Evolutionary conservation across 2,329 filamentous ascomycete genomes (phyloP).

Genomic region (Tolypocladium sp.): DNA sequence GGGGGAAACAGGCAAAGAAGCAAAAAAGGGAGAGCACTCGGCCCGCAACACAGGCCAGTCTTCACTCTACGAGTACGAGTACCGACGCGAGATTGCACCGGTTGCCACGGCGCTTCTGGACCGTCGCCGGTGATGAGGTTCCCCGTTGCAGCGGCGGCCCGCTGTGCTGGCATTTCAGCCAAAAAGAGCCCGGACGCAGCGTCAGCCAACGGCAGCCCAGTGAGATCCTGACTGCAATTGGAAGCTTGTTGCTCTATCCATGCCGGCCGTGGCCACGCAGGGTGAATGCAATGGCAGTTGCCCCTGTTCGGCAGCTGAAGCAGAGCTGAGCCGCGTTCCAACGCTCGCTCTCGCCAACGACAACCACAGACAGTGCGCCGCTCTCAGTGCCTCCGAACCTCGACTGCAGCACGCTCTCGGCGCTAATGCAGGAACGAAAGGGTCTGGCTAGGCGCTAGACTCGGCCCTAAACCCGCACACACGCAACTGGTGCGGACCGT

Average conservation of each 20-base stretch:
- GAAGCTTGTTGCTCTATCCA: not conserved
- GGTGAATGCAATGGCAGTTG: not conserved
- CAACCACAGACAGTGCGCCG: not conserved
- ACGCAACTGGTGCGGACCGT: not conserved
- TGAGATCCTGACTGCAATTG: not conserved
- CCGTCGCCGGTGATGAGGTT: not conserved
- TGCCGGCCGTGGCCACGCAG: not conserved
- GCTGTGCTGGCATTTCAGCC: not conserved
- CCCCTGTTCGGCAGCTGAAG: not conserved
- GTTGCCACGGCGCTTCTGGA: not conserved
- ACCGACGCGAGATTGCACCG: not conserved
- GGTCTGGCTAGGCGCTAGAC: not conserved
- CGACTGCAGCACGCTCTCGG: not conserved
- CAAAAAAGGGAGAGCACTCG: not conserved
- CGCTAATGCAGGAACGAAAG: conserved; percentile 13
- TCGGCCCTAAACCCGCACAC: not conserved
- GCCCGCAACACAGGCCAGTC: not conserved
- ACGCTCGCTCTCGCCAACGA: not conserved
- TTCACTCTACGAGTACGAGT: not conserved
- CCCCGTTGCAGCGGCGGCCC: not conserved
- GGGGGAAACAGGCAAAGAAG: not conserved
- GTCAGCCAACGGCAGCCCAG: not conserved
- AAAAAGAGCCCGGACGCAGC: not conserved
- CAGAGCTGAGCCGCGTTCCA: not conserved
- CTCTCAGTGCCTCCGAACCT: too few species aligned